A percentile compares a stretch with the other conserved stretches of the same genome.
These are phyloP conservation scores for Ganoderma lucidum DNA, from an alignment of 1,284 basidiomycete genomes.

Conservation along the genomic window DNA sequence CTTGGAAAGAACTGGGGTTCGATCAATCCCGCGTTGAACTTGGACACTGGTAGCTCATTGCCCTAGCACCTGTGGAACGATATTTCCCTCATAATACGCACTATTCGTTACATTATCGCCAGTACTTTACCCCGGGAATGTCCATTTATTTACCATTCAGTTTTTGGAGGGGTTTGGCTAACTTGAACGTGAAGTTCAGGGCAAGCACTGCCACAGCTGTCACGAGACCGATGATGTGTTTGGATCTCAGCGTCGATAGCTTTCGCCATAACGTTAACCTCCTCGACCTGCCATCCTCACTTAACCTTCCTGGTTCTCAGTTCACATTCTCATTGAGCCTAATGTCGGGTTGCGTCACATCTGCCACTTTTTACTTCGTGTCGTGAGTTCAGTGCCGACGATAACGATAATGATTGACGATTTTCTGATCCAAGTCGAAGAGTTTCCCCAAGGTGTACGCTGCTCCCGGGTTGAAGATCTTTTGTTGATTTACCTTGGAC, in stretches of 20 bases:
- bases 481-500: neutral
- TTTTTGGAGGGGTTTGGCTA: neutral
- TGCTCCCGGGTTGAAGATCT: neutral
- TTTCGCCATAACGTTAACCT: too few relatives aligned
- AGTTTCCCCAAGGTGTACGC: neutral
- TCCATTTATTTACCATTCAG: neutral
- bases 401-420: too few relatives aligned
- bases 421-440: too few relatives aligned
- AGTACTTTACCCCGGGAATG: neutral
- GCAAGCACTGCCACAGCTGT: neutral
- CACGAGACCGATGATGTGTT: too few relatives aligned
- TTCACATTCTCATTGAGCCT: too few relatives aligned
- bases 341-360: too few relatives aligned
- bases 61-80: neutral
- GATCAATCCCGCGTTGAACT: conserved; percentile 54
- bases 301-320: neutral
- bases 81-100: neutral
- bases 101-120: neutral
- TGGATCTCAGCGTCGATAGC: too few relatives aligned
- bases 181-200: too few relatives aligned
- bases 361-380: neutral
- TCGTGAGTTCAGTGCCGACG: neutral
- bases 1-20: conserved; percentile 71
- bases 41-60: conserved; percentile 60
- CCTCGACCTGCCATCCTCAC: neutral